These are phyloP conservation scores for Rhododendron kiyosumense DNA, from an alignment of 148 eudicot species.

Conservation along the genomic window DNA sequence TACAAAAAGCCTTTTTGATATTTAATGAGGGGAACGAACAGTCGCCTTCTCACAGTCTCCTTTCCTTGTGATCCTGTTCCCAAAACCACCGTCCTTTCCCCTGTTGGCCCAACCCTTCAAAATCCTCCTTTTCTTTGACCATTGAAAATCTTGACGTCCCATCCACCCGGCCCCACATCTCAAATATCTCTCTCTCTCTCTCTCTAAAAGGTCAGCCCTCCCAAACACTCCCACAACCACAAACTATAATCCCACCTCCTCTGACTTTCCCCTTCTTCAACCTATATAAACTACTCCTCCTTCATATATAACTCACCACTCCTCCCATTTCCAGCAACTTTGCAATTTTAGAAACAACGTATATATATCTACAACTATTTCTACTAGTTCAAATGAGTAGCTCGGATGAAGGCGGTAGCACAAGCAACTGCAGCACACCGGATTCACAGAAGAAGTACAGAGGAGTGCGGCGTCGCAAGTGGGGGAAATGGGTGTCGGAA, in stretches of 20 bases:
- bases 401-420: neutral
- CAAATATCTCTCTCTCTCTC: neutral
- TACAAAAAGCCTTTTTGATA: neutral
- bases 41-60: neutral
- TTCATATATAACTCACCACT: neutral
- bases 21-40: neutral
- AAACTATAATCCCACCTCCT: neutral
- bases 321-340: no score
- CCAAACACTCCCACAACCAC: neutral
- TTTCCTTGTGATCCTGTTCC: no score
- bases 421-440: neutral
- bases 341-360: no score
- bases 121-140: neutral
- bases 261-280: slow-evolving; percentile 19
- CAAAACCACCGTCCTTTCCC: no score
- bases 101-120: no score
- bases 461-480: slow-evolving; percentile 31
- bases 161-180: neutral
- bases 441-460: slow-evolving; percentile 13
- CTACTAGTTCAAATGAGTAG: neutral
- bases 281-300: slow-evolving; percentile 11
- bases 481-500: slow-evolving; percentile 52
- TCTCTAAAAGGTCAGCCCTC: neutral
- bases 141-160: slow-evolving; percentile 14
- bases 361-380: neutral